Evolutionary conservation across 352 stramenopile genomes (phyloP), one percentile per base, ranked within the genome.

Genomic region (Phytophthora constricta): DNA sequence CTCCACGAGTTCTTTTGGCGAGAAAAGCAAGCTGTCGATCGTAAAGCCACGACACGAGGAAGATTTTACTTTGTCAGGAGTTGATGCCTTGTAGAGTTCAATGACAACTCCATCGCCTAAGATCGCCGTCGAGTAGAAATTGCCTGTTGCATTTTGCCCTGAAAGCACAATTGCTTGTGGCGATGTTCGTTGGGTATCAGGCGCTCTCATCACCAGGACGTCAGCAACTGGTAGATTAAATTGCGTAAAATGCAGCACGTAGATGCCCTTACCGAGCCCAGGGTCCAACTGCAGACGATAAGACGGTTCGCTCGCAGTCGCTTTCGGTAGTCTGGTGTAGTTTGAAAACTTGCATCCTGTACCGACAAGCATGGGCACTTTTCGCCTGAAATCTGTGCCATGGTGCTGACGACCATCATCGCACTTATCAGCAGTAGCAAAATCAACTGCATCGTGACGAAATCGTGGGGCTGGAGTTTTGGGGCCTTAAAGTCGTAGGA

Each of bases 151-250:
- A 31, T 90, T 89, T 39, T 74, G 76, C 0, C 84, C 84, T 0
- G 70, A 67, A n/a, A 83, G 64, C 13, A 77, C 52, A 25, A 37
- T 46, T 1, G 45, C 51, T 16, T 66, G 54, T 23, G 69, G 25
- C 22, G 54, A 51, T 13, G 62, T 62, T 26, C 54, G 70, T 4
- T 58, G 20, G 4, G 46, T 34, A 49, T 81, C 70, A 11, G 63
- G 73, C 3, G 60, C 63, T 58, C 73, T 72, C 13, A 91, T 20
- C 8, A 86, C 39, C 26, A 93, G 26, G 10, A 74, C 42, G 52
- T 93, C 86, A 4, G 77, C 50, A 17, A 73, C 54, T 4, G 83
- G 81, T 10, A 93, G 48, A 26, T 78, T 65, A 45, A 93, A 87
- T 17, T 72, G 61, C 20, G 57, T 71, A 42, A 93, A 87, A 31